Conservation (phyloP, 2,329 filamentous ascomycete genomes). For the Fusarium nelsonii region DNA sequence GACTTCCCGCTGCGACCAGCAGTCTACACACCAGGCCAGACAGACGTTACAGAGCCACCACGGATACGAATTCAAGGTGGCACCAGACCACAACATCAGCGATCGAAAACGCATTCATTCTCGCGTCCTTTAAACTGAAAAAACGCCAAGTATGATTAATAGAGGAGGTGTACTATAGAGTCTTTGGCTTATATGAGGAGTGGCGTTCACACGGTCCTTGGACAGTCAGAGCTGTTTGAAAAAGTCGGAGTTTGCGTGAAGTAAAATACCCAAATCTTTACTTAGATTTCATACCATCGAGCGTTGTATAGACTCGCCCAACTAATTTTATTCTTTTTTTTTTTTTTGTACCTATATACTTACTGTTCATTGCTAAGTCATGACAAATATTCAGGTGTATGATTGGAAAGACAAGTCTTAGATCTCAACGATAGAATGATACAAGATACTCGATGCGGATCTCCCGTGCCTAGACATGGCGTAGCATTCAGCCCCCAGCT, state of each 20-base stretch:
- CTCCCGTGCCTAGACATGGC: neutral
- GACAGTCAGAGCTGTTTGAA: neutral
- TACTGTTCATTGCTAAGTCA: neutral
- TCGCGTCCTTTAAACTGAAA: slow-evolving; percentile 14
- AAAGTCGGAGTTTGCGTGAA: neutral
- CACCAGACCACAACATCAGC: slow-evolving; percentile 10
- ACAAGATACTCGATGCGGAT: neutral
- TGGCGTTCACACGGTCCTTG: slow-evolving; percentile 7
- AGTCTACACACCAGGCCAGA: slow-evolving; percentile 24
- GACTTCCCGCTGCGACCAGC: slow-evolving; percentile 29
- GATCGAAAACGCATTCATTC: slow-evolving; percentile 20
- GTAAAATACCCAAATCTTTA: slow-evolving; percentile 22
- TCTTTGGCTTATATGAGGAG: neutral
- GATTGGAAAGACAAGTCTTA: neutral
- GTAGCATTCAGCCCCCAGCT: slow-evolving; percentile 10
- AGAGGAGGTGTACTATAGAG: neutral
- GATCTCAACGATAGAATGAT: neutral
- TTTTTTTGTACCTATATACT: neutral
- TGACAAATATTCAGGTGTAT: neutral
- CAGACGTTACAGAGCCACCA: slow-evolving; percentile 35
- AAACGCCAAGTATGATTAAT: neutral
- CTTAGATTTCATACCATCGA: neutral
- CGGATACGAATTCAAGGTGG: slow-evolving; percentile 47
- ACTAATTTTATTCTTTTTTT: slow-evolving; percentile 4
- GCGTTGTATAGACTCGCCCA: neutral